phyloP scores from a whole-genome alignment of 139 green algal genomes.

The Chlamydomonas schloesseri region DNA sequence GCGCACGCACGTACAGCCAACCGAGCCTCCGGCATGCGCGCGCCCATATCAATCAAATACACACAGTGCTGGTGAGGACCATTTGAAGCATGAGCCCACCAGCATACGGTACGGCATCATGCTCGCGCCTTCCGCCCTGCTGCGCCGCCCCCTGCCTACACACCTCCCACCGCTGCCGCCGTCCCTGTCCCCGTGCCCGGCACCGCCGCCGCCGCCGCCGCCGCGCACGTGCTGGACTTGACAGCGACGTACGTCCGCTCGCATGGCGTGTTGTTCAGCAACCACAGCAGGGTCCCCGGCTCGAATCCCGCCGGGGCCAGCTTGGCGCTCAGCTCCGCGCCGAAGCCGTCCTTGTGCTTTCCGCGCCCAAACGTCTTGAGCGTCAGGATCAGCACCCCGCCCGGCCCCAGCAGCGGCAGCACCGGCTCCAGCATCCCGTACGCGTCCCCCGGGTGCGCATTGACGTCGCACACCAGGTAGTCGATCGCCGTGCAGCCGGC shows the following conservation, averaged over 20 bases:
- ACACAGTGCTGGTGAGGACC: no score
- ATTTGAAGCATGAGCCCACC: no score
- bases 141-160: no score
- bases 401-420: conserved; percentile 52
- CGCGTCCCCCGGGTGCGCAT: conserved; percentile 35
- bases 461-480: conserved; percentile 54
- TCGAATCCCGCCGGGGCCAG: neutral
- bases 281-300: conserved; percentile 50
- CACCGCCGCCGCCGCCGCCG: no score
- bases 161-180: no score
- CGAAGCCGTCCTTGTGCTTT: conserved; percentile 5
- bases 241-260: conserved; percentile 55
- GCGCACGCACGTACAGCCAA: no score
- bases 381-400: conserved; percentile 55
- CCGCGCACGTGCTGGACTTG: neutral
- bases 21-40: no score
- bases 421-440: conserved; percentile 44
- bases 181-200: no score
- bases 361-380: conserved; percentile 56
- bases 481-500: conserved; percentile 23
- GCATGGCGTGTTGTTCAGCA: conserved; percentile 59
- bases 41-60: no score
- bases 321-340: neutral
- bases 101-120: no score
- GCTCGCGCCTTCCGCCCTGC: no score